Evolutionary conservation across 257 asterid species (phyloP).

Genomic region (Lycium ferocissimum): DNA sequence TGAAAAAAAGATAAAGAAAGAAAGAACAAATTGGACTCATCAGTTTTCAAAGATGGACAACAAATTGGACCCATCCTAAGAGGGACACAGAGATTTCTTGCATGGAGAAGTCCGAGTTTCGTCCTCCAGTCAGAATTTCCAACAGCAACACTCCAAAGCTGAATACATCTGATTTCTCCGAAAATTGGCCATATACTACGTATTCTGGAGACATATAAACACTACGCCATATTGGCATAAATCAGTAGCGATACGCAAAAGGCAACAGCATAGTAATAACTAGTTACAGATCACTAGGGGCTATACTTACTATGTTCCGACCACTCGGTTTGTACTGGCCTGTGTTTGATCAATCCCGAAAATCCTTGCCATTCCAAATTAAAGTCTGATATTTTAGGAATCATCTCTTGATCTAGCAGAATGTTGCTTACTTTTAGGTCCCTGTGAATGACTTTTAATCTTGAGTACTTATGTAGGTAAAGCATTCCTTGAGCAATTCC

Average conservation of each 20-base stretch:
- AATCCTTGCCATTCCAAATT: conserved; percentile 46
- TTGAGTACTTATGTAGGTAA: conserved; percentile 45
- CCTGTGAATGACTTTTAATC: conserved; percentile 42
- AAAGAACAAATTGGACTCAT: background rate
- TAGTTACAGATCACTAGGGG: background rate
- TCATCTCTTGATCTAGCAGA: conserved; percentile 41
- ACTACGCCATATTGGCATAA: background rate
- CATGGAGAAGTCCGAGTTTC: conserved; percentile 27
- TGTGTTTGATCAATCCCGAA: conserved; percentile 34
- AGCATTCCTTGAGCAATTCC: conserved; percentile 46
- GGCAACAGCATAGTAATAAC: background rate
- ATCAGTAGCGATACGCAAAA: background rate
- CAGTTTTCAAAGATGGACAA: background rate
- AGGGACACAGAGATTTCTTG: background rate
- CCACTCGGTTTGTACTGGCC: conserved; percentile 38
- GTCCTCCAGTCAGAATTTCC: conserved; percentile 31
- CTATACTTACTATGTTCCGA: conserved; percentile 42
- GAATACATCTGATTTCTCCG: conserved; percentile 35
- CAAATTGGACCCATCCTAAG: background rate
- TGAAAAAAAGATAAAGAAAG: no score
- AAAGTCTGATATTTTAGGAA: conserved; percentile 46
- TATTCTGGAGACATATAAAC: conserved; percentile 37
- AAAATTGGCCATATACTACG: conserved; percentile 29
- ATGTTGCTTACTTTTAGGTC: conserved; percentile 44
- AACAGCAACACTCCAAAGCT: conserved; percentile 34